Base-by-base conservation (phyloP, 2,329 filamentous ascomycete species). In the Plenodomus biglobosus region DNA sequence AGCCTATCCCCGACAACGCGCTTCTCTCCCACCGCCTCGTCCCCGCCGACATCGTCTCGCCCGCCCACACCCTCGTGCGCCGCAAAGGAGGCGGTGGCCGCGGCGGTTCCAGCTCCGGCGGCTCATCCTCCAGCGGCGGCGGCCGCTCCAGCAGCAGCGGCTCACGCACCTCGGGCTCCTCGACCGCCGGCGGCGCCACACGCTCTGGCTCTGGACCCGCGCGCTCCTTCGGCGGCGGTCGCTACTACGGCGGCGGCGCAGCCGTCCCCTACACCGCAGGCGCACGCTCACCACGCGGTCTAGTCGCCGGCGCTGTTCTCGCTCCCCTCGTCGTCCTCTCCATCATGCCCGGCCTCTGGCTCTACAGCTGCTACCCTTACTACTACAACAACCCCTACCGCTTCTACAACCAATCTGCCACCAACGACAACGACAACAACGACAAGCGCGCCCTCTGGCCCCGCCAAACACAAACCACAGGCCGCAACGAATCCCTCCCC, bases 301-400 rank as follows among this genome's bases (percentile, higher is more conserved):
- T 87, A 32, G 68, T 83, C 15, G 69, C 84, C 40, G 64, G 59
- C 7, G 57, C 55, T 1, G 68, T 83, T 18, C 71, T 86, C 2
- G 63, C 78, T 3, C 77, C 75, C 3, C 68, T 72, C 10, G 76
- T 18, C 71, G 75, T 63, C 1, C 62, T 87, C 8, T 63, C 63
- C 22, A 79, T 86, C 69, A 85, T 86, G 78, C 82, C 85, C 1
- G 85, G 83, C 3, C 50, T 82, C 32, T 90, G 85, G 84, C 73
- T 85, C 8, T 82, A 81, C 61, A 80, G 81, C 53, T 81, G 82
- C 1, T 86, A 86, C 66, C 73, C 81, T 2, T 85, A 86, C 62
- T 68, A 75, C 39, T 88, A 84, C 66, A 65, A 62, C 35, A 80
- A 82, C 66, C 78, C 76, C n/a, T 85, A 85, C 69, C 59, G 65